Evolutionary conservation across 2,329 filamentous ascomycete genomes (phyloP).

Genomic region (Clonostachys byssicola): DNA sequence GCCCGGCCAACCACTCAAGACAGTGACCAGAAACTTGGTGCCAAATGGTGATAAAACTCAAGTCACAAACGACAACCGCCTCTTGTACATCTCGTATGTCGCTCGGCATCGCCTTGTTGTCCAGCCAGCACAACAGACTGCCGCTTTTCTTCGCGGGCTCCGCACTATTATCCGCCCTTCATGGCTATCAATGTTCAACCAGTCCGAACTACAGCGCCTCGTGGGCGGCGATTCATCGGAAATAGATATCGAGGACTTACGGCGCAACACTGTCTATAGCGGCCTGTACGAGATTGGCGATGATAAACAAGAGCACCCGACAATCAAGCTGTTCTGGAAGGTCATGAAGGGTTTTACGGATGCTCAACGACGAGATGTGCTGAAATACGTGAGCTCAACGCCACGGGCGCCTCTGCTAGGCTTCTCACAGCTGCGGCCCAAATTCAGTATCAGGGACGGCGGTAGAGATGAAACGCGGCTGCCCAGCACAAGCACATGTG

Average conservation of each 20-base stretch:
- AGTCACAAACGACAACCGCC: slow-evolving; percentile 88
- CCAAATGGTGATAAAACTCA: slow-evolving; percentile 69
- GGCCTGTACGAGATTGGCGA: slow-evolving; percentile 89
- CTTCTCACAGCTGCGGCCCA: slow-evolving; percentile 79
- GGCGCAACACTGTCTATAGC: slow-evolving; percentile 79
- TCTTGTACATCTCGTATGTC: slow-evolving; percentile 92
- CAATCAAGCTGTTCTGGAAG: slow-evolving; percentile 84
- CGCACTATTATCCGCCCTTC: slow-evolving; percentile 83
- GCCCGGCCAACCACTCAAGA: slow-evolving; percentile 44
- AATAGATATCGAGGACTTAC: slow-evolving; percentile 83
- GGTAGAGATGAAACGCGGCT: slow-evolving; percentile 59
- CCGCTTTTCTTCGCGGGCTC: slow-evolving; percentile 82
- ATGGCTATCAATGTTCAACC: slow-evolving; percentile 99
- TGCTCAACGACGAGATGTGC: slow-evolving; percentile 73
- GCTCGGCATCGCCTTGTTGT: slow-evolving; percentile 79
- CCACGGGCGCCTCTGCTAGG: slow-evolving; percentile 86
- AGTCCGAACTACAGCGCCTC: slow-evolving; percentile 87
- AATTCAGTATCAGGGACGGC: slow-evolving; percentile 85
- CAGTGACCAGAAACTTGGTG: slow-evolving; percentile 71
- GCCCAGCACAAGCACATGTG: slow-evolving; percentile 92
- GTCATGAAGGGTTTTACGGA: slow-evolving; percentile 77
- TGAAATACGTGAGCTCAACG: slow-evolving; percentile 95
- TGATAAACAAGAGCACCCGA: slow-evolving; percentile 80
- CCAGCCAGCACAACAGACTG: slow-evolving; percentile 78
- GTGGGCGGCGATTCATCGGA: slow-evolving; percentile 83